phyloP scores from a whole-genome alignment of 345 rosid genomes.

The Physaria fendleri region DNA sequence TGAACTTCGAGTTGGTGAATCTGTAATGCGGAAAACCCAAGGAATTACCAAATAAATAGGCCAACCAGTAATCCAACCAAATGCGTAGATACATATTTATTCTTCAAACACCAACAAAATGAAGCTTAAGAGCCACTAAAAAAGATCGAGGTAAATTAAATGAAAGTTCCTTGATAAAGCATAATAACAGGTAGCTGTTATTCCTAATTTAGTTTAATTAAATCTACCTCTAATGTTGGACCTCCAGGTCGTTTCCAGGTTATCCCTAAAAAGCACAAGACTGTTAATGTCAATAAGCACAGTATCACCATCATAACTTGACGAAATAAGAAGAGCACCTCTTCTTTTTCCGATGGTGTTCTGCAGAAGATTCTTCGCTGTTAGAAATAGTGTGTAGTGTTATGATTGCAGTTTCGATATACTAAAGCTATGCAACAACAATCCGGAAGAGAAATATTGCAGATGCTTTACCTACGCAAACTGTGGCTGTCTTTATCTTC shows the following conservation, averaged over 20 bases:
- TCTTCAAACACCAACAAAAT: conserved; percentile 10
- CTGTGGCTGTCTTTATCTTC: conserved; percentile 47
- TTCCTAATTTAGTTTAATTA: neutral
- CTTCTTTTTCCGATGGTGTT: conserved; percentile 32
- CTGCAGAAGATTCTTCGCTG: conserved; percentile 75
- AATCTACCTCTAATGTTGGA: conserved; percentile 44
- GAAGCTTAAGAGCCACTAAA: conserved; percentile 11
- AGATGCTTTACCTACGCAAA: conserved; percentile 47
- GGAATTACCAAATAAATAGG: neutral
- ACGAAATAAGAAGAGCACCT: conserved; percentile 35
- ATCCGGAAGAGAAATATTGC: conserved; percentile 11
- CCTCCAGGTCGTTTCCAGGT: conserved; percentile 31
- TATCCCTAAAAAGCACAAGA: conserved; percentile 40
- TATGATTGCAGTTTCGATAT: conserved; percentile 14
- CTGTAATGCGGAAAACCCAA: conserved; percentile 29
- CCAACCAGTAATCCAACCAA: neutral
- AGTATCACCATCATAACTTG: neutral
- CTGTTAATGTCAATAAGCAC: conserved; percentile 15
- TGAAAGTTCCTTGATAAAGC: conserved; percentile 6
- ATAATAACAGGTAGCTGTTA: neutral
- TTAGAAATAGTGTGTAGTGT: conserved; percentile 25
- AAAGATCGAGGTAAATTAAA: neutral
- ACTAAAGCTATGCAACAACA: conserved; percentile 9
- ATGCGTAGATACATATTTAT: neutral
- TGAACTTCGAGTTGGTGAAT: conserved; percentile 34